Base-by-base conservation (phyloP, 2,329 filamentous ascomycete species). In the Colletotrichum caudatum region DNA sequence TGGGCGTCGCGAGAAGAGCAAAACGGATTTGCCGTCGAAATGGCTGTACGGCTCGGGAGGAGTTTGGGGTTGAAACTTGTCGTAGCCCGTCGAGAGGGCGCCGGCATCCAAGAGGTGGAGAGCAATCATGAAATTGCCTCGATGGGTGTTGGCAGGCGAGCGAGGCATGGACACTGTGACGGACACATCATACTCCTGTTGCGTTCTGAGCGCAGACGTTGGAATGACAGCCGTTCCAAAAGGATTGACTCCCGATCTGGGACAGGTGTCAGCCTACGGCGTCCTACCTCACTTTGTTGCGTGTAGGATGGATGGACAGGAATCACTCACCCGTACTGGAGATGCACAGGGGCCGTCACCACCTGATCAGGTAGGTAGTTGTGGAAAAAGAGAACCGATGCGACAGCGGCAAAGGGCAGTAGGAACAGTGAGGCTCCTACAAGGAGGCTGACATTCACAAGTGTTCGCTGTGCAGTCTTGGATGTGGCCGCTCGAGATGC, bases 71-170 rank as follows among this genome's bases (percentile, higher is more conserved):
- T 64, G 69, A 20, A 54, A 12, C 29, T 76, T 64, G 46, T 63
- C 74, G n/a, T 74, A 70, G 12, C 73, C 72, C 20, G 74, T 33
- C 37, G 74, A 73, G 69, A 76, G 46, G 76, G 75, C 37, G 75
- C 81, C 80, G 33, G 82, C 82, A 35, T 86, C 86, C 61, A 93
- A 86, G 63, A 97, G 88, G 72, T 90, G 88, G 20, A 97, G 83
- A 58, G 93, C 91, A 23, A 98, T 84, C 96, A 99, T 99, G 85
- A 98, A 98, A 82, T 98, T 98, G 37, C 96, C 96, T 18, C 89
- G 88, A 2, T 88, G 88, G 29, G 93, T 82, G 77, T 99, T 99
- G 1, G 86, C 82, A 0, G 90, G 90, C 2, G 94, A 96, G 51
- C 92, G 90, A 23, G 96, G 96, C 74, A 99, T 85, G 4, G 89